Percentiles rank a stretch among this genome's conserved stretches.
Evolutionary conservation across 169 alveolate genomes (phyloP).

Genomic region (Toxoplasma gondii): DNA sequence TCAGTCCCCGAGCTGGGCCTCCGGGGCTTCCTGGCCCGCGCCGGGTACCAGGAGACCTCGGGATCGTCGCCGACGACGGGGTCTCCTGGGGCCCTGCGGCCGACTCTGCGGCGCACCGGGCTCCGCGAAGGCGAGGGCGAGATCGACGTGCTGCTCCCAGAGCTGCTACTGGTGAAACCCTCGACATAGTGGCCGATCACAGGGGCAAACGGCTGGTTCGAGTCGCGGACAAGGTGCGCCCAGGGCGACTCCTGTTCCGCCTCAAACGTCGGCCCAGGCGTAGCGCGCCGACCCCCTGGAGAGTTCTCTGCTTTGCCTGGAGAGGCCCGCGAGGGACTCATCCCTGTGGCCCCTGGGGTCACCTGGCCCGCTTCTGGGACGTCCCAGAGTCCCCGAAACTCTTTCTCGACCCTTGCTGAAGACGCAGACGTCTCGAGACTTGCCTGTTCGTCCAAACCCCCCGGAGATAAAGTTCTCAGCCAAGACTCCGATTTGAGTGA

Average conservation of each 20-base stretch:
- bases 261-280: neutral
- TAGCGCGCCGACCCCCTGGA: neutral
- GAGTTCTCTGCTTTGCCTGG: neutral
- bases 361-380: neutral
- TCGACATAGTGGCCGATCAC: conserved; percentile 6
- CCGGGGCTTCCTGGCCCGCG: neutral
- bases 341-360: neutral
- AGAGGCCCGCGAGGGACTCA: neutral
- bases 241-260: conserved; percentile 13
- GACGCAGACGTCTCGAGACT: neutral
- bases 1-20: neutral
- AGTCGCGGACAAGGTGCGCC: neutral
- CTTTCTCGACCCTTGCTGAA: neutral
- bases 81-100: neutral
- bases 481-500: too few species aligned
- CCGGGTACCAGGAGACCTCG: neutral
- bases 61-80: neutral
- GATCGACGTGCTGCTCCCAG: neutral
- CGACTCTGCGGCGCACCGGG: neutral
- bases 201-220: conserved; percentile 20
- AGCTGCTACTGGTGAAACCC: conserved; percentile 34
- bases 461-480: too few species aligned
- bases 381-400: neutral
- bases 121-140: neutral
- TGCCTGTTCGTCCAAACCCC: neutral